These are phyloP conservation scores for Aspergillus sp. DNA, from an alignment of 2,329 filamentous ascomycete genomes.

Conservation along the genomic window DNA sequence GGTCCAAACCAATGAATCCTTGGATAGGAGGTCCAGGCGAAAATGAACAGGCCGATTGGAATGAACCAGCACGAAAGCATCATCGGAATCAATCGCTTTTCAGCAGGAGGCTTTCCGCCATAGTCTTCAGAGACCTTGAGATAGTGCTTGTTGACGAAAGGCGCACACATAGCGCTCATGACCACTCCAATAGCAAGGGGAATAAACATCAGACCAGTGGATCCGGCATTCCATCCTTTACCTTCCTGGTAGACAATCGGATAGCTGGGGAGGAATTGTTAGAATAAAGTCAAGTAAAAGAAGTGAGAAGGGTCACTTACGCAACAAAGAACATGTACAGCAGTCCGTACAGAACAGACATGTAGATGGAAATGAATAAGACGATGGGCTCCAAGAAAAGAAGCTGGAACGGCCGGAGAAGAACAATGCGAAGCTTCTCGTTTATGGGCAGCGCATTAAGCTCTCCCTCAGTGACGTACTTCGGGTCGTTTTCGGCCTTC, in stretches of 20 bases:
- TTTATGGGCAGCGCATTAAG: conserved; percentile 63
- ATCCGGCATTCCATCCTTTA: conserved; percentile 69
- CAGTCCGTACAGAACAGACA: conserved; percentile 61
- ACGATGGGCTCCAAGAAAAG: conserved; percentile 80
- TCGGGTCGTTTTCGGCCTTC: conserved; percentile 57
- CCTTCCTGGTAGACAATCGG: conserved; percentile 66
- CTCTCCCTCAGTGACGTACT: conserved; percentile 72
- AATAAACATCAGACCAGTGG: conserved; percentile 80
- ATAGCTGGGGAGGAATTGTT: conserved; percentile 18
- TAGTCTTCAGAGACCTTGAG: conserved; percentile 55
- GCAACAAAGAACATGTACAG: conserved; percentile 49
- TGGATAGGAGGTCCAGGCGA: conserved; percentile 63
- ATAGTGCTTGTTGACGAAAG: conserved; percentile 77
- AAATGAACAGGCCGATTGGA: conserved; percentile 60
- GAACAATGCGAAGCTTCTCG: conserved; percentile 65
- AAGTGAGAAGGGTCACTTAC: conserved; percentile 42
- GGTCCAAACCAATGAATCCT: conserved; percentile 64
- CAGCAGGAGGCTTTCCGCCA: conserved; percentile 67
- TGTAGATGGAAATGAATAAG: conserved; percentile 75
- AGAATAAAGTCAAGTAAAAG: conserved; percentile 1
- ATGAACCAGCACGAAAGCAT: conserved; percentile 70
- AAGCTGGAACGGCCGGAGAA: conserved; percentile 77
- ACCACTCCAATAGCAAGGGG: conserved; percentile 72
- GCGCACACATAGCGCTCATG: conserved; percentile 58
- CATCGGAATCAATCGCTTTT: conserved; percentile 75